Conservation (phyloP, 331 rosid species). For the Pyracantha coccinea region DNA sequence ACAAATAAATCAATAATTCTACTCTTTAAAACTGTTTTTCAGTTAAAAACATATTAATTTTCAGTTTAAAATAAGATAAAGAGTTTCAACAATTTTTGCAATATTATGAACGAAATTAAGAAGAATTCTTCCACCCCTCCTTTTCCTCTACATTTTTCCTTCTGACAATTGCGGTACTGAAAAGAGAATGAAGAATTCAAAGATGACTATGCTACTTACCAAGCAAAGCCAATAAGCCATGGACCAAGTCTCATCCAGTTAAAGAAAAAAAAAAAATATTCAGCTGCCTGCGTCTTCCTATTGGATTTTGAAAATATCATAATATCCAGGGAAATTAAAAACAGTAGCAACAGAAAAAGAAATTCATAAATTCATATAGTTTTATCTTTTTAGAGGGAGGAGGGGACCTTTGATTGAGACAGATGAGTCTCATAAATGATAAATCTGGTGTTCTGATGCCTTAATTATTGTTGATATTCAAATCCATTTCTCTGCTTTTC, state of each 20-base stretch:
- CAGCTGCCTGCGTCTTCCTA: neutral
- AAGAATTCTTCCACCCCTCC: neutral
- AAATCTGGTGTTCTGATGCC: slow-evolving; percentile 28
- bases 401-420: slow-evolving; percentile 20
- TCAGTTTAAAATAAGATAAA: neutral
- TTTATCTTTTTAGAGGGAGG: slow-evolving; percentile 2
- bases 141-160: neutral
- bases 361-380: neutral
- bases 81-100: neutral
- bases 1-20: neutral
- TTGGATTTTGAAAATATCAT: neutral
- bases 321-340: neutral
- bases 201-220: slow-evolving; percentile 12
- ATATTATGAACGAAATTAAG: neutral
- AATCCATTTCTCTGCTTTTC: neutral
- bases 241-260: slow-evolving; percentile 28
- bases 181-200: slow-evolving; percentile 17
- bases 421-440: slow-evolving; percentile 31
- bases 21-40: neutral
- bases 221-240: slow-evolving; percentile 15
- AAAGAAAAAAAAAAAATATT: neutral
- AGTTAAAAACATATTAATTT: neutral
- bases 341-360: neutral
- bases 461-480: slow-evolving; percentile 4
- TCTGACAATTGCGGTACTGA: neutral